Evolutionary conservation across 371 early-diverging fungal genomes (phyloP), one percentile per base, ranked within the genome.

Genomic region (Globomyces sp.): DNA sequence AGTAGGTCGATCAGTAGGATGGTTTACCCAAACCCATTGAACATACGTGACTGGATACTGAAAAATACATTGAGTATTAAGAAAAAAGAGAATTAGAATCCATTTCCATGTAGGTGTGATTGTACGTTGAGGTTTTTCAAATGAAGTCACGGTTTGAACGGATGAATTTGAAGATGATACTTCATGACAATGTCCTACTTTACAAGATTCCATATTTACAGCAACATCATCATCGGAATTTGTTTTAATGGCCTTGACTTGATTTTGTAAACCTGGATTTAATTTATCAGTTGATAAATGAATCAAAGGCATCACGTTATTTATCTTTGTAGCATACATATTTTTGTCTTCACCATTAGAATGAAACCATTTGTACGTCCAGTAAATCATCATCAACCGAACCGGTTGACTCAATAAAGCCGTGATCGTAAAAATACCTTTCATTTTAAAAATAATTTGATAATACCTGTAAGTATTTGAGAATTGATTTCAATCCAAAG

Each of bases 401-500:
- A 0, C 68, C 3, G 34, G 67, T 51, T 34, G 69, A 59, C 3
- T 58, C 60, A 69, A 4, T 8, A 71, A 11, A 4, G 75, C 75
- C 5, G 51, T 44, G 43, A 72, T 42, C 4, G 72, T 72, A 61
- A 75, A 75, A 67, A 60, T 65, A 43, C 66, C 65, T 58, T 75
- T 75, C 24, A 24, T 24, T 24, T 24, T 24, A 24, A 24, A 24
- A 24, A 24, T 24, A 24, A 24, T 24, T 24, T 24, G 24, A 24
- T 24, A 24, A 24, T 24, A 24, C 24, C 24, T 24, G 24, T 24
- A 36, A 75, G 66, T n/a, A 72, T 70, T 58, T 75, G 75, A 34
- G 68, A 68, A 61, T 63, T 72, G 57, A 72, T 49, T 59, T 75
- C 75, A 44, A 75, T 61, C 75, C 75, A 75, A 48, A 41, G 72